Conservation (phyloP, 768 basidiomycete species). For the Cyclocybe aegerita region DNA sequence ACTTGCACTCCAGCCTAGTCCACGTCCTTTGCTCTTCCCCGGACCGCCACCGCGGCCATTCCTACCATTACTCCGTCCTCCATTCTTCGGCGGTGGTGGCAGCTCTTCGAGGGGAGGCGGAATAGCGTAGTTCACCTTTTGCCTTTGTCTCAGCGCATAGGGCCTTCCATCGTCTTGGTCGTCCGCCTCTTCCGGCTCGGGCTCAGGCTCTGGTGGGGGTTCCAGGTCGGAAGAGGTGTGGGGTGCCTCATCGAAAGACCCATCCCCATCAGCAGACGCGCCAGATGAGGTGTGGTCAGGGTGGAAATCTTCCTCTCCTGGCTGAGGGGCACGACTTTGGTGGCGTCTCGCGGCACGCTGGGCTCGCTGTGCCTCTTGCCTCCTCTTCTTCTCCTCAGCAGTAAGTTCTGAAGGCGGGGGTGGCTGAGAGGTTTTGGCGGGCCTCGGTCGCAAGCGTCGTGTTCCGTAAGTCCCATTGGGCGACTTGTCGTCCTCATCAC, state of each 20-base stretch:
- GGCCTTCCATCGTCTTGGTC: slow-evolving; percentile 55
- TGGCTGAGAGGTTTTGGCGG: too few relatives aligned
- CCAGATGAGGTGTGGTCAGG: slow-evolving; percentile 45
- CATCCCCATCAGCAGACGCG: slow-evolving; percentile 55
- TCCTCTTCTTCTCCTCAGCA: slow-evolving; percentile 2
- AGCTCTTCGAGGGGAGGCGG: slow-evolving; percentile 81
- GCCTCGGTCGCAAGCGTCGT: slow-evolving; percentile 15
- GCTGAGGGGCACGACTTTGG: slow-evolving; percentile 21
- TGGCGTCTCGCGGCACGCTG: slow-evolving; percentile 28
- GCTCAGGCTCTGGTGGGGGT: slow-evolving; percentile 41
- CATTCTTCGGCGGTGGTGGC: slow-evolving; percentile 37
- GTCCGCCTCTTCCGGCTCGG: slow-evolving; percentile 44
- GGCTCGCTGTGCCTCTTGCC: slow-evolving; percentile 22
- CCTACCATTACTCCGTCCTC: slow-evolving; percentile 30
- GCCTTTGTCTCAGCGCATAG: slow-evolving; percentile 66
- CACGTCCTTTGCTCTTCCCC: slow-evolving; percentile 36
- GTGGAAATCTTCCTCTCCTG: slow-evolving; percentile 43
- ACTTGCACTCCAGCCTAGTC: slow-evolving; percentile 75
- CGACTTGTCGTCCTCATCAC: slow-evolving; percentile 43
- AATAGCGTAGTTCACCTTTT: slow-evolving; percentile 76
- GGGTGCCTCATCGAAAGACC: slow-evolving; percentile 54
- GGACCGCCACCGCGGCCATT: slow-evolving; percentile 32
- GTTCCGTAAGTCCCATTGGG: slow-evolving; percentile 26
- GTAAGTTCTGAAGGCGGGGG: too few relatives aligned
- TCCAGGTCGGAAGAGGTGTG: slow-evolving; percentile 46